Base-by-base conservation (phyloP, 306 rosid genomes). In the Bauhinia variegata region DNA sequence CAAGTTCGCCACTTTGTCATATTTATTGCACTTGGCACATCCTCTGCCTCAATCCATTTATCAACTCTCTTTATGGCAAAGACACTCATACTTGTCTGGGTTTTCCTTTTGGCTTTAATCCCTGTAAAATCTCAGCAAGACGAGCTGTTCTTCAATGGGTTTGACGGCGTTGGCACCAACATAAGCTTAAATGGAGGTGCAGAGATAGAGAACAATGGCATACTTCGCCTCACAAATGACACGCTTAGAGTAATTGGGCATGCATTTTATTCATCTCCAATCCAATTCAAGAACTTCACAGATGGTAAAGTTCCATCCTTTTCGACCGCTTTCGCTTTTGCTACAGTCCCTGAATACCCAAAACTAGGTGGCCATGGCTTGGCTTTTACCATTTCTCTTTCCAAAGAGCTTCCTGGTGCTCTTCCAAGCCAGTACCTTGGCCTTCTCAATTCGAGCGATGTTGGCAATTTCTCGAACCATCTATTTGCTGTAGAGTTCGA, bases 401-500 rank as follows among this genome's bases (percentile, higher is more conserved):
- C 43, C 5, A 47, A 3, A 11, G 69, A 16, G 47, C 53, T 71
- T 5, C 65, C 18, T 0, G 76, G 76, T 5, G 37, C 73, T 33
- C 66, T 78, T 1, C 74, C 82, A 0, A 72, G 70, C 8, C 66
- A 72, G 64, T 78, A 72, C 52, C 75, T 78, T 11, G 82, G 82
- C 8, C 52, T 81, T 6, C 84, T 81, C 23, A 81, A 77, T 64
- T 64, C 81, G 58, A 76, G 76, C 1, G 71, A 83, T n/a, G 7
- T 67, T 11, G 92, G 87, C 0, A 79, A 76, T 58, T 68, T 77
- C 59, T 84, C 92, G 4, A 81, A 81, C 70, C 87, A 77, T 51
- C 6, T 81, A 12, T 74, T 86, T 4, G 87, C 82, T 0, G 87
- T 84, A 4, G 85, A 84, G 44, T 84, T 86, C 38, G 91, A 86